Conservation (phyloP, 192 early-diverging fungal genomes). For the Chytriomyces sp. region DNA sequence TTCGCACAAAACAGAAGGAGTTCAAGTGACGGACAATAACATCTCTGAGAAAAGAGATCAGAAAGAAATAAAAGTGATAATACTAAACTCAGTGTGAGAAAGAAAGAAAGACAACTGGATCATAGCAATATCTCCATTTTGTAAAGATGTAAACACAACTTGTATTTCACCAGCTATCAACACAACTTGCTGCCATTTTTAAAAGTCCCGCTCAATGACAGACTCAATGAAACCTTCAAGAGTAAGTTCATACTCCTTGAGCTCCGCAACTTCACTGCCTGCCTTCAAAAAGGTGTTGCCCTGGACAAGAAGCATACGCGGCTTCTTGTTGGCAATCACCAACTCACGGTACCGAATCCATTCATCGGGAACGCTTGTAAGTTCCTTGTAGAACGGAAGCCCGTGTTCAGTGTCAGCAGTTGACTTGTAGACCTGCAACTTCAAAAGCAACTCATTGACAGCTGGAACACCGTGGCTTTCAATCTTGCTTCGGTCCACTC, state of each 20-base stretch:
- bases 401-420: slow-evolving; percentile 60
- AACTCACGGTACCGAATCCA: slow-evolving; percentile 56
- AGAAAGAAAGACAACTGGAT: too few relatives aligned
- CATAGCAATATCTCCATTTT: too few relatives aligned
- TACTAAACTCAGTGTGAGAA: too few relatives aligned
- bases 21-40: slow-evolving; percentile 46
- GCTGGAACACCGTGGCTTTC: slow-evolving; percentile 53
- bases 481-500: slow-evolving; percentile 61
- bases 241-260: slow-evolving; percentile 61
- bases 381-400: slow-evolving; percentile 50
- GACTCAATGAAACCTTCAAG: slow-evolving; percentile 64
- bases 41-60: too few relatives aligned
- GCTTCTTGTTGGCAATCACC: slow-evolving; percentile 58
- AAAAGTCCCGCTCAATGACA: slow-evolving; percentile 55
- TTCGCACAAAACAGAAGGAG: slow-evolving; percentile 84
- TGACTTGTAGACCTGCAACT: slow-evolving; percentile 66
- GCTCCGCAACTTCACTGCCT: slow-evolving; percentile 44
- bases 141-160: too few relatives aligned
- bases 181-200: not conserved
- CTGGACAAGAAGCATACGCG: slow-evolving; percentile 62
- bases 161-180: too few relatives aligned
- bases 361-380: slow-evolving; percentile 56
- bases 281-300: slow-evolving; percentile 33
- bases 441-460: slow-evolving; percentile 58
- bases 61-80: too few relatives aligned